These are phyloP conservation scores for Adansonia gregorii DNA, from an alignment of 441 rosid species.

Conservation along the genomic window DNA sequence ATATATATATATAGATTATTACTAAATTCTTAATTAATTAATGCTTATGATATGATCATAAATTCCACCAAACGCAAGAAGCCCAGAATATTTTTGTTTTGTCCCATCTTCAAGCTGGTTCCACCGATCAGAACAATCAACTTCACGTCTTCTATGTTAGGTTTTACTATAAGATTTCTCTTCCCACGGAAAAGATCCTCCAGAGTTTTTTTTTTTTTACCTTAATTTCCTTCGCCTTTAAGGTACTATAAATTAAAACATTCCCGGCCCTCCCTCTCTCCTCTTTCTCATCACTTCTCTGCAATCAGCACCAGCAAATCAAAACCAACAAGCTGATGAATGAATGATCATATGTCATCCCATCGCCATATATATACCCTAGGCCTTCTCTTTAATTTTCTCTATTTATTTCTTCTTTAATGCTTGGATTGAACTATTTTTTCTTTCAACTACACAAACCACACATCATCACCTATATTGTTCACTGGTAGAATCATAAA, in stretches of 20 bases:
- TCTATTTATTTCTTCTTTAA: conserved; percentile 9
- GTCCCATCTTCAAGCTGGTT: conserved; percentile 13
- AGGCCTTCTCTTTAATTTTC: neutral
- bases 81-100: neutral
- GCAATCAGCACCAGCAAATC: neutral
- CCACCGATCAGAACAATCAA: conserved; percentile 13
- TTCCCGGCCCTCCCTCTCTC: neutral
- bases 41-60: conserved; percentile 28
- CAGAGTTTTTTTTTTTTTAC: conserved; percentile 30
- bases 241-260: conserved; percentile 22
- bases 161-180: conserved; percentile 50
- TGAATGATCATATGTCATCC: neutral
- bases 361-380: neutral
- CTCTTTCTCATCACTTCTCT: neutral
- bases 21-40: neutral
- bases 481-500: conserved; percentile 19
- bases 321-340: conserved; percentile 9
- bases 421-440: conserved; percentile 22
- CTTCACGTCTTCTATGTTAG: conserved; percentile 31
- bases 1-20: too few relatives aligned
- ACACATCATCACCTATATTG: conserved; percentile 33
- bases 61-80: conserved; percentile 35
- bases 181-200: conserved; percentile 69
- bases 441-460: conserved; percentile 34
- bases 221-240: neutral